phyloP scores from a whole-genome alignment of 352 stramenopile species.

The Phytophthora constricta region DNA sequence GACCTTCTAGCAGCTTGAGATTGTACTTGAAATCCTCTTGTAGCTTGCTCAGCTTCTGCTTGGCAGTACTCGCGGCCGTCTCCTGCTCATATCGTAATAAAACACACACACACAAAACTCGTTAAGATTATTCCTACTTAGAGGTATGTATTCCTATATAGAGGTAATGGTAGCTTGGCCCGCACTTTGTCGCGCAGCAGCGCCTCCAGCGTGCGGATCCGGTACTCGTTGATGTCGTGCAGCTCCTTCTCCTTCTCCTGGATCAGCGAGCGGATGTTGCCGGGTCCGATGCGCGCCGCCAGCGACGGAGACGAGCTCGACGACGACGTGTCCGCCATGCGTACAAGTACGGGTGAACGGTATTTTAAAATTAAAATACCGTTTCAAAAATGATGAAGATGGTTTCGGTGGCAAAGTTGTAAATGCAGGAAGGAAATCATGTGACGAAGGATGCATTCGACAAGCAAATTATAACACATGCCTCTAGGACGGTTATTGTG shows the following conservation, averaged over 20 bases:
- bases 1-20: constrained; percentile 90
- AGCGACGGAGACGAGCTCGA: constrained; percentile 20
- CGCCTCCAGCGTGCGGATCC: constrained; percentile 80
- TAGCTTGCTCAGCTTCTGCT: constrained; percentile 84
- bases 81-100: constrained; percentile 36
- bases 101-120: not conserved
- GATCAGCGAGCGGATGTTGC: constrained; percentile 88
- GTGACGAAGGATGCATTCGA: too few relatives aligned
- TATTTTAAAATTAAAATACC: too few relatives aligned
- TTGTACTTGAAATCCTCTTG: constrained; percentile 96
- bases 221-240: constrained; percentile 93
- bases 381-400: too few relatives aligned
- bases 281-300: constrained; percentile 44
- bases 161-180: constrained; percentile 6
- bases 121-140: not conserved
- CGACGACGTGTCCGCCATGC: constrained; percentile 4
- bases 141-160: not conserved
- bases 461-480: too few relatives aligned
- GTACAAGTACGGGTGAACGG: too few relatives aligned
- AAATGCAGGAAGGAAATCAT: too few relatives aligned
- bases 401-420: too few relatives aligned
- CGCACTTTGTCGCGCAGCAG: constrained; percentile 79
- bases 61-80: constrained; percentile 48
- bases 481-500: too few relatives aligned
- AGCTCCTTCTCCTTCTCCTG: constrained; percentile 92